Base-by-base conservation (phyloP, 75 land plant species). In the Selaginella moellendorffii region DNA sequence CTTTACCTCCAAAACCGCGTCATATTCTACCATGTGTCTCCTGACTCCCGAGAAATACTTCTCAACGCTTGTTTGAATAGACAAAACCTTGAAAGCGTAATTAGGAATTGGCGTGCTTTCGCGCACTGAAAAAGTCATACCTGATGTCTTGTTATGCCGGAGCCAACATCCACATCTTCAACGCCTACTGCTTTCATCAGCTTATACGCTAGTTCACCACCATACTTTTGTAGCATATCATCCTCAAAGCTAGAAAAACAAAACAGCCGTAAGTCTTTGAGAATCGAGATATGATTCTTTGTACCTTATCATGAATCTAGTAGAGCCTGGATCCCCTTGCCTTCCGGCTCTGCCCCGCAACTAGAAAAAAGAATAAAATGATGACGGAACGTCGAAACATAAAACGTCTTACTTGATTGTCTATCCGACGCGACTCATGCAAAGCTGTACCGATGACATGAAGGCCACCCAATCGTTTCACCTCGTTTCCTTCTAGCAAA, bases 291-390 rank as follows among this genome's bases (percentile, higher is more conserved):
- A 36, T 36, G 5, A 36, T 36, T 36, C 5, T n/a, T n/a, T 61
- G 1, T 78, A 90, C 97, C 99, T 95, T 69, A 95, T 85, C 88
- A 95, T 86, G 74, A 95, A 95, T 67, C 96, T 79, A 31, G 99
- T 95, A 60, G 99, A 95, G 59, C 99, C 99, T 31, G 99, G 99
- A 68, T 95, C 99, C 30, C 99, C 99, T 76, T 95, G 99, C 58
- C 99, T 82, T 1, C 97, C 99, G 31, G 99, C 96, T 74, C 99
- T 82, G 26, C 99, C 99, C 64, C 99, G 87, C 59, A 95, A 96
- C 97, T 95, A 61, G 31, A 61, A 9, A 24, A 63, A 53, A 29
- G 8, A 52, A 73, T 62, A 0, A 26, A 65, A 31, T 10, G n/a
- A 2, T 36, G 46, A 36, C 10, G 5, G 10, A 36, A 14, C 14